Evolutionary conservation across 73 alveolate species (phyloP).

Genomic region (Symbiodinium natans): DNA sequence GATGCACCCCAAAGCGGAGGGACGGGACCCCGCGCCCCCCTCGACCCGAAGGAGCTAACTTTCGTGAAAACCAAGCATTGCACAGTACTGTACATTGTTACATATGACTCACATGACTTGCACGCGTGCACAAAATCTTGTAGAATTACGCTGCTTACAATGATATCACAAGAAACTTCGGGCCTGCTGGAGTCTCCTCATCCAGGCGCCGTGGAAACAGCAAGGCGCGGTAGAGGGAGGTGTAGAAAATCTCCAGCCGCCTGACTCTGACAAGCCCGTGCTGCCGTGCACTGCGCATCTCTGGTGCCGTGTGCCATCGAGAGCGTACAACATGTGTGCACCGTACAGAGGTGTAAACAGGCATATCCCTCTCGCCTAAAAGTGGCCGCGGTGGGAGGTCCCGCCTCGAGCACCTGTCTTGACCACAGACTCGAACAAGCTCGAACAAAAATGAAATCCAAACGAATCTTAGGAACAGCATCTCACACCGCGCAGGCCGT

Average conservation of each 20-base stretch:
- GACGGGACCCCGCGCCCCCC: no score
- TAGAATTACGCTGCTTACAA: no score
- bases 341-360: not conserved
- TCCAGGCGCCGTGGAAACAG: conserved; percentile 77
- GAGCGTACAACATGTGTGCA: not conserved
- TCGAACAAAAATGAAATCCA: no score
- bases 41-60: no score
- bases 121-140: no score
- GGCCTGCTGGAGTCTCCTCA: conserved; percentile 72
- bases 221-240: conserved; percentile 67
- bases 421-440: no score
- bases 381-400: conserved; percentile 64
- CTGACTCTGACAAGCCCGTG: not conserved
- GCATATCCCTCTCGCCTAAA: not conserved
- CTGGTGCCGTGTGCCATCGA: not conserved
- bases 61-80: no score
- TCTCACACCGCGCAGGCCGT: no score
- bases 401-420: conserved; percentile 46
- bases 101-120: no score
- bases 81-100: not conserved
- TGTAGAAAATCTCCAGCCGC: conserved; percentile 69
- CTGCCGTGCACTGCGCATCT: not conserved
- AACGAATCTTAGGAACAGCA: no score
- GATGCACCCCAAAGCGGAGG: no score
- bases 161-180: not conserved